These are phyloP conservation scores for Rhizomucor miehei DNA, from an alignment of 371 early-diverging fungal genomes.

Conservation along the genomic window DNA sequence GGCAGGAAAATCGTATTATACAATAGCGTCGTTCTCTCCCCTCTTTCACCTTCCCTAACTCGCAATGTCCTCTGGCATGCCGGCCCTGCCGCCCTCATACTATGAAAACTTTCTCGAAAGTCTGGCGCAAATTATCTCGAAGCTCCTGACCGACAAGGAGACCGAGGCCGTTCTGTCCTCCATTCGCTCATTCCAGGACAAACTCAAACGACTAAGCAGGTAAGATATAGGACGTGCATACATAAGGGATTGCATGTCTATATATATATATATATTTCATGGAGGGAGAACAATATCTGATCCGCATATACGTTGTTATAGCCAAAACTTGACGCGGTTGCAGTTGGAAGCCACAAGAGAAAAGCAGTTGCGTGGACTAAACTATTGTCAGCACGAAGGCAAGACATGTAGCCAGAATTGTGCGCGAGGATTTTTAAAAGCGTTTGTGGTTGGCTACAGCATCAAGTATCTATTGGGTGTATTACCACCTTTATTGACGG, in stretches of 20 bases:
- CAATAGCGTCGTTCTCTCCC: background rate
- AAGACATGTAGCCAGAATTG: constrained; percentile 75
- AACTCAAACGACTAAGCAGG: constrained; percentile 67
- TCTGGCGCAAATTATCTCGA: constrained; percentile 71
- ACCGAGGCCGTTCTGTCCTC: constrained; percentile 69
- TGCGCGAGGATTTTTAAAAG: constrained; percentile 69
- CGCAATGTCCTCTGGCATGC: constrained; percentile 7
- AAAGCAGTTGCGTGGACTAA: constrained; percentile 10
- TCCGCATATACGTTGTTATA: no score
- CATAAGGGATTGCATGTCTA: constrained; percentile 7
- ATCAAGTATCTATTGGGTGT: constrained; percentile 78
- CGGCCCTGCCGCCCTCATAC: constrained; percentile 31
- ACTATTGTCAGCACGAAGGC: constrained; percentile 71
- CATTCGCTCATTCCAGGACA: constrained; percentile 70
- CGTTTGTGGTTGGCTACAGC: constrained; percentile 68
- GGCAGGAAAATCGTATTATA: background rate
- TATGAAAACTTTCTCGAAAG: constrained; percentile 80
- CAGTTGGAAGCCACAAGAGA: constrained; percentile 38
- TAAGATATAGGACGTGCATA: constrained; percentile 18
- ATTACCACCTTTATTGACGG: constrained; percentile 63
- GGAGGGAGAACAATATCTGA: no score
- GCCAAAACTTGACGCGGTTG: constrained; percentile 60
- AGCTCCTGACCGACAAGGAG: constrained; percentile 78
- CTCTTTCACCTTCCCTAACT: background rate
- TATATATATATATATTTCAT: no score